Conservation (phyloP, 768 basidiomycete species). For the Boletus sp. region DNA sequence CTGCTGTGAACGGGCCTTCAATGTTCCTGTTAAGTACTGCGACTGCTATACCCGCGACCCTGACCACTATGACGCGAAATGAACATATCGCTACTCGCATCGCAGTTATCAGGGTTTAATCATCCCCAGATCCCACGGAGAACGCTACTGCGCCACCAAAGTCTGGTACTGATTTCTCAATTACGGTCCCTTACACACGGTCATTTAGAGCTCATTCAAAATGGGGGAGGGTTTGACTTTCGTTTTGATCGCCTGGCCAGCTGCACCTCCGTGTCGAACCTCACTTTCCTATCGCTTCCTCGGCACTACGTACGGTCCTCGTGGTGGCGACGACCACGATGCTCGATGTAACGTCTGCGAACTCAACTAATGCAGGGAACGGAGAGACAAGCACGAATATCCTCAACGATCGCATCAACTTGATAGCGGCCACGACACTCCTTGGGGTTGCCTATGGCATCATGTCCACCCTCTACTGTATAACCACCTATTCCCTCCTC, state of each 20-base stretch:
- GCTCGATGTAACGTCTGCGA: constrained; percentile 9
- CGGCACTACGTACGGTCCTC: constrained; percentile 4
- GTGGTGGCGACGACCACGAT: constrained; percentile 5
- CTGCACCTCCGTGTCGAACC: constrained; percentile 8
- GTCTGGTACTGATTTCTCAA: not conserved
- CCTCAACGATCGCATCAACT: constrained; percentile 24
- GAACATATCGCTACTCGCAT: constrained; percentile 6
- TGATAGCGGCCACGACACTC: constrained; percentile 27
- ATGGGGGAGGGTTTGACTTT: constrained; percentile 5
- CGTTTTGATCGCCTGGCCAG: constrained; percentile 14
- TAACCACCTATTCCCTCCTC: constrained; percentile 17
- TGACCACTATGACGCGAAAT: constrained; percentile 7
- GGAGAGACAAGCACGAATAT: constrained; percentile 4
- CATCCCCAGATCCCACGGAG: constrained; percentile 3
- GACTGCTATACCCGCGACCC: constrained; percentile 6
- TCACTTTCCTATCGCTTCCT: constrained; percentile 1
- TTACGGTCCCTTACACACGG: constrained; percentile 19
- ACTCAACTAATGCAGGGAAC: constrained; percentile 1
- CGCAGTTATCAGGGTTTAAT: constrained; percentile 23
- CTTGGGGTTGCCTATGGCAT: constrained; percentile 24
- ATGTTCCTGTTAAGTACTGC: not conserved
- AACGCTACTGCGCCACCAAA: constrained; percentile 1
- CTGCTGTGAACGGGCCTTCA: not conserved
- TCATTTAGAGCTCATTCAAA: constrained; percentile 25
- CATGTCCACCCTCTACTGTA: constrained; percentile 19